Evolutionary conservation across 768 basidiomycete genomes (phyloP).

Genomic region (Rhodotorula graminis): DNA sequence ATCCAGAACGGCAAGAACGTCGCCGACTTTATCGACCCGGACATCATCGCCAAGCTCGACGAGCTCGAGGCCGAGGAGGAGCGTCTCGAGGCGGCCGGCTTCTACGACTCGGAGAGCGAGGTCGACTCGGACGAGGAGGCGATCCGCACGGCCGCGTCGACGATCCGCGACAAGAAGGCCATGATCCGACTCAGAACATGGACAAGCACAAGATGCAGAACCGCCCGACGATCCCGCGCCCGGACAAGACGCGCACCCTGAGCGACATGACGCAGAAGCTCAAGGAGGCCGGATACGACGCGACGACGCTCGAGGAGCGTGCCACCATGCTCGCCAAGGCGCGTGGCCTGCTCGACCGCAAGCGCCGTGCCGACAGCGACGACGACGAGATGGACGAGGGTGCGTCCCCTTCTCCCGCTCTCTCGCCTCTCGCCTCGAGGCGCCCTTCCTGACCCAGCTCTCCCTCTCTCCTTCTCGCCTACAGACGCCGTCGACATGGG

Average conservation of each 20-base stretch:
- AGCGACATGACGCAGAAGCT: constrained; percentile 72
- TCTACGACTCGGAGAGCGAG: constrained; percentile 84
- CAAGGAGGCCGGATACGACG: constrained; percentile 83
- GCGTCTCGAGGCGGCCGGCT: constrained; percentile 85
- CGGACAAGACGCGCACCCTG: constrained; percentile 61
- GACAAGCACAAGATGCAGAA: constrained; percentile 84
- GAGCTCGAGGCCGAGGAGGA: constrained; percentile 96
- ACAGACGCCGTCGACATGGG: constrained; percentile 12
- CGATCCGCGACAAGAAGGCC: constrained; percentile 56
- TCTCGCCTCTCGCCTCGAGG: too few species aligned
- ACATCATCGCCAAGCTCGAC: constrained; percentile 93
- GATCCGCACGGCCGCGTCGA: constrained; percentile 60
- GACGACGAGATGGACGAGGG: constrained; percentile 44
- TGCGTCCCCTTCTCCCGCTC: neutral
- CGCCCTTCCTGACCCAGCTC: neutral
- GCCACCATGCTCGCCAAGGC: constrained; percentile 75
- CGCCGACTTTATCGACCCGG: constrained; percentile 96
- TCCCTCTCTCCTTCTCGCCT: neutral
- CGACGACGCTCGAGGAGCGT: constrained; percentile 80
- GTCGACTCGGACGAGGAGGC: constrained; percentile 68
- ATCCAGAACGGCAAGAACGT: constrained; percentile 98
- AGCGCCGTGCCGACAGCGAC: constrained; percentile 50
- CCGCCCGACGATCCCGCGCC: constrained; percentile 66
- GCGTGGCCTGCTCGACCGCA: constrained; percentile 48
- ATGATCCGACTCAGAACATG: constrained; percentile 53